Evolutionary conservation across 345 rosid species (phyloP), one percentile per base, ranked within the genome.

Genomic region (Aquilaria yunnanensis): DNA sequence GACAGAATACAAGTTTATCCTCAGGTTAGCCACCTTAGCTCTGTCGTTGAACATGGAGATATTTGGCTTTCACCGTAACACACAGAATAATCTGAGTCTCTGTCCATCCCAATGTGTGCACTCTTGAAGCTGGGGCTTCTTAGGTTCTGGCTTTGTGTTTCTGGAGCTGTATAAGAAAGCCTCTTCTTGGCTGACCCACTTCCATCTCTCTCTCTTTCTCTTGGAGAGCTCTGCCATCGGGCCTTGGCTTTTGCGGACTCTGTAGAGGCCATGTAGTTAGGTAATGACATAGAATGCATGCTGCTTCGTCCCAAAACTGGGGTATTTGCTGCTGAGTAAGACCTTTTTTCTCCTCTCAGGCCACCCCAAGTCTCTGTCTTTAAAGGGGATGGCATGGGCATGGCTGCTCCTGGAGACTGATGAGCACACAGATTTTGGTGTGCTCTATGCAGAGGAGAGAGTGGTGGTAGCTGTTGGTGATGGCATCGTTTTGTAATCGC

Each of bases 261-360:
- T 2, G 99, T 94, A 2, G 89, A 80, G 4, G 95, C 81, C 96
- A 94, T 90, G 81, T 88, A 90, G 58, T 93, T 88, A 0, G 99
- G 99, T 57, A 73, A 14, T 2, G 75, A 32, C 12, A 70, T 37
- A 31, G 72, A 47, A 5, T 37, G 43, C 43, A 37, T 37, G 43
- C 30, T 67, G 67, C 29, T 72, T 56, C 10, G 75, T 54, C 4
- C 70, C 60, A 5, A 78, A 72, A 47, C 77, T 74, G 95, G 84
- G 16, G 85, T 80, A 60, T 75, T 75, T 41, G 69, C 81, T 11
- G 78, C 71, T 5, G 80, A 69, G 57, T 63, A 68, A 34, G 53
- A 74, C 52, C 71, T 66, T 64, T 32, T 67, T 31, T 74, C 72
- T 48, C 69, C 76, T 56, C 66, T 56, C 10, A 68, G 46, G 66